These are phyloP conservation scores for Conticribra guillardii DNA, from an alignment of 108 stramenopile genomes.

Conservation along the genomic window DNA sequence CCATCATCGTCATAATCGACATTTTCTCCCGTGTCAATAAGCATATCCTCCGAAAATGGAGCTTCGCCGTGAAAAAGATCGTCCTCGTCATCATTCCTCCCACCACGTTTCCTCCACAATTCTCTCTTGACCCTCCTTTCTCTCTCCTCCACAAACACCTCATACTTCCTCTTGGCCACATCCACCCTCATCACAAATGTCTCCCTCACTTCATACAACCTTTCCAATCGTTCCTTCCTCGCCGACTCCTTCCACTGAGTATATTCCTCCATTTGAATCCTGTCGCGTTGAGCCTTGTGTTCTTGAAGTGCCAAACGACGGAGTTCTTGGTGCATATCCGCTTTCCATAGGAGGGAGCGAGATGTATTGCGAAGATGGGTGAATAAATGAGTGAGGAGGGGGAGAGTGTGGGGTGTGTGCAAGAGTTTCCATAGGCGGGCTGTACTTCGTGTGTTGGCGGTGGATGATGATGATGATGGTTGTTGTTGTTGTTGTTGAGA, in stretches of 20 bases:
- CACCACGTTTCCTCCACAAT: slow-evolving; percentile 25
- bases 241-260: slow-evolving; percentile 38
- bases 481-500: no score
- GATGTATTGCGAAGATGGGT: slow-evolving; percentile 36
- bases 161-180: slow-evolving; percentile 30
- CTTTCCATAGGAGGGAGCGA: slow-evolving; percentile 54
- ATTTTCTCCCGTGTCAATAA: slow-evolving; percentile 5
- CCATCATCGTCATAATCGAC: slow-evolving; percentile 32
- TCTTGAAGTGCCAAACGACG: slow-evolving; percentile 37
- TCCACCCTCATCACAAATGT: slow-evolving; percentile 48
- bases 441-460: slow-evolving; percentile 12
- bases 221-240: slow-evolving; percentile 42
- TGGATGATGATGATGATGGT: slow-evolving; percentile 3
- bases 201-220: slow-evolving; percentile 58
- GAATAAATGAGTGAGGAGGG: slow-evolving; percentile 35
- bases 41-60: slow-evolving; percentile 1
- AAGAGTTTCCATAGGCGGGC: slow-evolving; percentile 54
- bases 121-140: slow-evolving; percentile 39
- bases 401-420: slow-evolving; percentile 31
- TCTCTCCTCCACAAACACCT: slow-evolving; percentile 40
- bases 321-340: slow-evolving; percentile 50
- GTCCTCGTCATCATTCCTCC: slow-evolving; percentile 1
- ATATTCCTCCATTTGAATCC: slow-evolving; percentile 20
- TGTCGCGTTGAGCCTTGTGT: slow-evolving; percentile 5
- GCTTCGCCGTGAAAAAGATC: background rate